Conservation (phyloP, 495 filamentous ascomycete genomes). For the Delitschia confertaspora region DNA sequence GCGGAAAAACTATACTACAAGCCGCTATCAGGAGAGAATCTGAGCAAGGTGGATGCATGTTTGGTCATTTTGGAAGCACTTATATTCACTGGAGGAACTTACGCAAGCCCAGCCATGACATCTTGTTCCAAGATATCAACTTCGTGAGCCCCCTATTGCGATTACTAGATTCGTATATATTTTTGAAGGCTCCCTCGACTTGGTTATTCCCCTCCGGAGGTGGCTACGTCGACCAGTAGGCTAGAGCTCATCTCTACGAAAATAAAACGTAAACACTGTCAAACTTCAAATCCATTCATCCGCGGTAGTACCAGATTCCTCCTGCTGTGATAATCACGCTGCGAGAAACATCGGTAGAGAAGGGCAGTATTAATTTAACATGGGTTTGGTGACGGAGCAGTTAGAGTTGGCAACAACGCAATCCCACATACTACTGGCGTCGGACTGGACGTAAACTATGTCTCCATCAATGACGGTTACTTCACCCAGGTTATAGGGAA, state of each 20-base stretch:
- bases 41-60: constrained; percentile 1
- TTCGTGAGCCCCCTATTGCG: background rate
- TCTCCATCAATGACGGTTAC: constrained; percentile 1
- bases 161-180: background rate
- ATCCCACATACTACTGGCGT: constrained; percentile 1
- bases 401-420: constrained; percentile 3
- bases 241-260: background rate
- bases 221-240: constrained; percentile 2
- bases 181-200: background rate
- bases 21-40: constrained; percentile 2
- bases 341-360: background rate
- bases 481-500: constrained; percentile 5
- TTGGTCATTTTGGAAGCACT: background rate
- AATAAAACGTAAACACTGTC: background rate
- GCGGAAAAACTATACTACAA: constrained; percentile 2
- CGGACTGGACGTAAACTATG: background rate
- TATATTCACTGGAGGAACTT: constrained; percentile 1
- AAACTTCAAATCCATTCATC: background rate
- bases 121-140: background rate
- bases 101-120: constrained; percentile 1
- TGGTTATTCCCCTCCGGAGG: background rate
- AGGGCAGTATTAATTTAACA: background rate
- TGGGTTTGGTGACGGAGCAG: background rate
- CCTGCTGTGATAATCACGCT: constrained; percentile 1
- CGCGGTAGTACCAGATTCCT: background rate